Evolutionary conservation across 176 grass and related monocot species (phyloP).

Genomic region (Luzula sylvatica): DNA sequence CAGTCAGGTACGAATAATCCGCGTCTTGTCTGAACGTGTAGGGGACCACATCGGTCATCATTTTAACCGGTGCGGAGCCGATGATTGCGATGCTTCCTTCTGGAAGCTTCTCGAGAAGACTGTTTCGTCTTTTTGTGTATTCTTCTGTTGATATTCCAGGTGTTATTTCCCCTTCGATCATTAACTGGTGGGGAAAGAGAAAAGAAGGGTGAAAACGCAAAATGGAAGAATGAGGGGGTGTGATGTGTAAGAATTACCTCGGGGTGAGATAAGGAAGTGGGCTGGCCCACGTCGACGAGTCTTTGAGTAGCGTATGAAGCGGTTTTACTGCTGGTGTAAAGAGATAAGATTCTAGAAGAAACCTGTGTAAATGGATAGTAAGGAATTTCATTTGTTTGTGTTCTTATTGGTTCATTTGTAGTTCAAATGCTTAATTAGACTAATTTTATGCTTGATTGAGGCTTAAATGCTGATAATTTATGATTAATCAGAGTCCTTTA

Average conservation of each 20-base stretch:
- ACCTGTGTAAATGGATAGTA: constrained; percentile 15
- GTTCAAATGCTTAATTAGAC: too few species aligned
- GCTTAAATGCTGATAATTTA: too few species aligned
- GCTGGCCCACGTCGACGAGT: constrained; percentile 54
- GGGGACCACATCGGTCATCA: constrained; percentile 96
- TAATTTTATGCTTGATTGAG: too few species aligned
- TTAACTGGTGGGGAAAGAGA: constrained; percentile 33
- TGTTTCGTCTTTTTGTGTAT: constrained; percentile 66
- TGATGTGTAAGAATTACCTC: constrained; percentile 32
- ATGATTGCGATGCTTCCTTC: constrained; percentile 75
- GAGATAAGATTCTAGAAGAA: constrained; percentile 21
- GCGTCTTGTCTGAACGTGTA: constrained; percentile 85
- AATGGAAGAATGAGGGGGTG: too few species aligned
- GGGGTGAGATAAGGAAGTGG: constrained; percentile 58
- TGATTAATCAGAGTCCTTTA: too few species aligned
- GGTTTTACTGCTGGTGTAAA: constrained; percentile 12
- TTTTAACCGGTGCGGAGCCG: constrained; percentile 70
- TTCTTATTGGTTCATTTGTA: too few species aligned
- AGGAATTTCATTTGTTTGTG: not conserved
- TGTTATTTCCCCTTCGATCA: constrained; percentile 72
- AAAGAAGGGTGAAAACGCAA: not conserved
- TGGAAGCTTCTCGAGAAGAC: constrained; percentile 53
- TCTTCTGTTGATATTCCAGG: constrained; percentile 63
- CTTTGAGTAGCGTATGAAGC: constrained; percentile 28
- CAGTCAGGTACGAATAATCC: constrained; percentile 81